Evolutionary conservation across 2,329 filamentous ascomycete genomes (phyloP).

Genomic region (Plectosphaerella plurivora): DNA sequence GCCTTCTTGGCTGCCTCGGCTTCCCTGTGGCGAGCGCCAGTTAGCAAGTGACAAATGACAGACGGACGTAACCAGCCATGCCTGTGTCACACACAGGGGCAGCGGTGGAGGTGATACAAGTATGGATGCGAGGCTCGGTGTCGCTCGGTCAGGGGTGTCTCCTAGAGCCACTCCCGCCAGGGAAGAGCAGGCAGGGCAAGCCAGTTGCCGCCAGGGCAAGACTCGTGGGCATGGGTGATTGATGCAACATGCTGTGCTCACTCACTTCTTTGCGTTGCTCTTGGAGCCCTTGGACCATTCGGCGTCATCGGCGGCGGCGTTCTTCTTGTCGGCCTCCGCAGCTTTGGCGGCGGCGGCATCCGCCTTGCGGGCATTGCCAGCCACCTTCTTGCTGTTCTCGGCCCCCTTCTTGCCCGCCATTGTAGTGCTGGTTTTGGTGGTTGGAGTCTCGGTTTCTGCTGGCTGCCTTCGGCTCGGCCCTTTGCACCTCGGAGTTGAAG

Average conservation of each 20-base stretch:
- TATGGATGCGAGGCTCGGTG: neutral
- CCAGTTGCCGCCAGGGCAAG: no score
- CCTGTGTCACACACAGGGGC: no score
- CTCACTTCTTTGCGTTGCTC: slow-evolving; percentile 82
- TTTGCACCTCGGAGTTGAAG: slow-evolving; percentile 2
- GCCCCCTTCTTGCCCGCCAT: slow-evolving; percentile 72
- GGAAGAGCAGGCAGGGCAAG: neutral
- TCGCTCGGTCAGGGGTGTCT: neutral
- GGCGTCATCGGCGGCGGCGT: slow-evolving; percentile 62
- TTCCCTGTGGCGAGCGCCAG: slow-evolving; percentile 50
- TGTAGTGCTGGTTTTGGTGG: neutral
- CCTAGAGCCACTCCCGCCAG: neutral
- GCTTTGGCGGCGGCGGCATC: slow-evolving; percentile 79
- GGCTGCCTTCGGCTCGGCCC: neutral
- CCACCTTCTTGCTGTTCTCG: slow-evolving; percentile 84
- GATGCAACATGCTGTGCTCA: slow-evolving; percentile 37
- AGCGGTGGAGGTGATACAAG: no score
- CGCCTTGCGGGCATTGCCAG: slow-evolving; percentile 88
- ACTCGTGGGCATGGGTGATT: no score
- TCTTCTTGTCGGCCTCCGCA: slow-evolving; percentile 63
- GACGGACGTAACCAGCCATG: neutral
- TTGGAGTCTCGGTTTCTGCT: slow-evolving; percentile 4
- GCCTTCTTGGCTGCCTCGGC: slow-evolving; percentile 80
- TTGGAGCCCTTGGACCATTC: slow-evolving; percentile 88
- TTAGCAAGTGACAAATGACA: no score